These are phyloP conservation scores for Neurospora africana DNA, from an alignment of 495 filamentous ascomycete species.

Conservation along the genomic window DNA sequence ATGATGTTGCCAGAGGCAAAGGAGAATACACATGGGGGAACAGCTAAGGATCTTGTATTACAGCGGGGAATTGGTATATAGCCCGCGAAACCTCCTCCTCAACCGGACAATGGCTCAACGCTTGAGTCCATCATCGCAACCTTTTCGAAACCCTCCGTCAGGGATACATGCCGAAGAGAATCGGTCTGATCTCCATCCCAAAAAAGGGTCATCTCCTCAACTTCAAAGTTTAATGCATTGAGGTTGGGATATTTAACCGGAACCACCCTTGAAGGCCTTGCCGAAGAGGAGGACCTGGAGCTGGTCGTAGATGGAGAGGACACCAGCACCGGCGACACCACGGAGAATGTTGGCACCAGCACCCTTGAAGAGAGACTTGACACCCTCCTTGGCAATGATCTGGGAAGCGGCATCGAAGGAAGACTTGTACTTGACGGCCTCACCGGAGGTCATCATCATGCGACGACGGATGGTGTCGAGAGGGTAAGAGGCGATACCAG, in stretches of 20 bases:
- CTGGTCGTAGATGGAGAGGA: conserved; percentile 99
- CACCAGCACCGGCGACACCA: conserved; percentile 99
- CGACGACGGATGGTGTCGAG: conserved; percentile 99
- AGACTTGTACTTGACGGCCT: conserved; percentile 98
- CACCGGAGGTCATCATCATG: conserved; percentile 98
- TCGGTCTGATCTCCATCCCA: conserved; percentile 25
- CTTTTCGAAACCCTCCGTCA: conserved; percentile 3
- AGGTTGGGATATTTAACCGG: conserved; percentile 49
- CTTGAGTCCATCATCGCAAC: neutral
- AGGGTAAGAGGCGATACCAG: conserved; percentile 99
- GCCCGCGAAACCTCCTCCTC: conserved; percentile 5
- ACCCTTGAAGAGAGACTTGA: conserved; percentile 99
- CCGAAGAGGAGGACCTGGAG: conserved; percentile 97
- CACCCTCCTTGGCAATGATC: conserved; percentile 95
- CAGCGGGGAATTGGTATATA: conserved; percentile 33
- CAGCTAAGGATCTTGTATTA: conserved; percentile 51
- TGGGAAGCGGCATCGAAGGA: conserved; percentile 89
- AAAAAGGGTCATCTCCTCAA: conserved; percentile 21
- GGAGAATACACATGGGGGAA: conserved; percentile 45
- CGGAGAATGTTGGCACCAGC: conserved; percentile 99
- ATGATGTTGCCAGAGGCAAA: conserved; percentile 22
- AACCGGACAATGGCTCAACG: neutral
- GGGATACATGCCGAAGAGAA: neutral
- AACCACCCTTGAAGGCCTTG: conserved; percentile 96
- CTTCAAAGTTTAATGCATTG: conserved; percentile 21